These are phyloP conservation scores for Neurospora sp. DNA, from an alignment of 495 filamentous ascomycete genomes.

Conservation along the genomic window DNA sequence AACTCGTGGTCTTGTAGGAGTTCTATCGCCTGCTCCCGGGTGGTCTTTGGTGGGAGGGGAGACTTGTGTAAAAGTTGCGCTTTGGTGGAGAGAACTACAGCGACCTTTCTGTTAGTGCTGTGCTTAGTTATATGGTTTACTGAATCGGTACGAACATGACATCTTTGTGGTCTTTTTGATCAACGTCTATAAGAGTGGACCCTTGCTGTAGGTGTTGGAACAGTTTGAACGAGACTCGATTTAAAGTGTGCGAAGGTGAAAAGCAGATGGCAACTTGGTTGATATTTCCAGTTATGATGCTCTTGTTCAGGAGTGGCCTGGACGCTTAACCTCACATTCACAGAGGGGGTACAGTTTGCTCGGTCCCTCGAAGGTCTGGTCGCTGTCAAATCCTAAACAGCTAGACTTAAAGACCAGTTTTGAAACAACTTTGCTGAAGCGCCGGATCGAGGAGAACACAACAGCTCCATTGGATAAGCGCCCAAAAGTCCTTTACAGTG, in stretches of 20 bases:
- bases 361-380: not conserved
- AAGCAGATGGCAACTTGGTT: not conserved
- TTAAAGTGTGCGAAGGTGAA: not conserved
- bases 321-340: not conserved
- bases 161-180: constrained; percentile 1
- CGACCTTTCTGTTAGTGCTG: no score
- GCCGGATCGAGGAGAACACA: not conserved
- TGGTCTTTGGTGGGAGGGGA: constrained; percentile 45
- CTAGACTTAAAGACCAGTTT: not conserved
- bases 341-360: not conserved
- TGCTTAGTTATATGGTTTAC: no score
- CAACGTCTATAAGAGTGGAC: not conserved
- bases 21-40: constrained; percentile 46
- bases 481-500: not conserved
- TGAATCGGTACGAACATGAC: constrained; percentile 17
- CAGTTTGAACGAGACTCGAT: not conserved
- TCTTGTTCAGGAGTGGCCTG: not conserved
- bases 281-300: not conserved
- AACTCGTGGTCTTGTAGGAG: constrained; percentile 51
- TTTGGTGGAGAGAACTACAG: constrained; percentile 27
- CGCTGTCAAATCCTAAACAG: not conserved
- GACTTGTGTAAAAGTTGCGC: constrained; percentile 46
- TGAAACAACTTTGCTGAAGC: not conserved
- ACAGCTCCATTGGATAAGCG: not conserved
- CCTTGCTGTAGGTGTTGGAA: not conserved